A percentile compares a stretch with the other conserved stretches of the same genome.
phyloP scores from a whole-genome alignment of 176 grass and related monocot species.

The Thalia dealbata region DNA sequence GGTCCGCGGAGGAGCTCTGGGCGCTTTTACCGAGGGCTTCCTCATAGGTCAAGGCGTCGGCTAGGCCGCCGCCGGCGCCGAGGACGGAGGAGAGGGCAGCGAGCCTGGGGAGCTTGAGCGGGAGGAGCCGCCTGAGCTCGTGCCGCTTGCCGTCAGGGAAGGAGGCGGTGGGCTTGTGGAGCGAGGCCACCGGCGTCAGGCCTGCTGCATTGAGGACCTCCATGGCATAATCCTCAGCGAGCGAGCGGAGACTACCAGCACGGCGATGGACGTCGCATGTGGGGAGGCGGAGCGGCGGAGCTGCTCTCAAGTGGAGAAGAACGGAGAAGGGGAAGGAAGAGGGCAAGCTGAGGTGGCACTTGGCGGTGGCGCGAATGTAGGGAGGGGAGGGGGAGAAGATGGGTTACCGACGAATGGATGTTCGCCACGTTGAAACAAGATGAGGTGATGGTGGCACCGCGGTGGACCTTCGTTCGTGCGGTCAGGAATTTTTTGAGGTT shows the following conservation, averaged over 20 bases:
- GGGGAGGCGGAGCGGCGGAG: neutral
- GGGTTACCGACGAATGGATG: neutral
- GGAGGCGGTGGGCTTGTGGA: slow-evolving; percentile 4
- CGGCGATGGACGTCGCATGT: neutral
- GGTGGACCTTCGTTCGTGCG: neutral
- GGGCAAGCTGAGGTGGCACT: neutral
- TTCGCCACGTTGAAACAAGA: neutral
- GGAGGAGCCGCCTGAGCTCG: slow-evolving; percentile 21
- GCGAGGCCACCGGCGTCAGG: slow-evolving; percentile 22
- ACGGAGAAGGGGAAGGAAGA: neutral
- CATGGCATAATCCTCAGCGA: slow-evolving; percentile 33
- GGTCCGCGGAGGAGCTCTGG: slow-evolving; percentile 11
- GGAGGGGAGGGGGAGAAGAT: neutral
- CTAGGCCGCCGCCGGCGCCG: slow-evolving; percentile 31
- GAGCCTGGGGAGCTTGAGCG: slow-evolving; percentile 23
- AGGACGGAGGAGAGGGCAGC: slow-evolving; percentile 35
- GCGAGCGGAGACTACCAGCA: neutral
- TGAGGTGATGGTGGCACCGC: neutral
- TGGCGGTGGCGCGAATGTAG: neutral
- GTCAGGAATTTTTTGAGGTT: neutral
- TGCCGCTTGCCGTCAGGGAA: neutral
- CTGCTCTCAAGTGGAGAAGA: neutral
- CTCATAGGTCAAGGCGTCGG: slow-evolving; percentile 65
- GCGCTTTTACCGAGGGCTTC: slow-evolving; percentile 37
- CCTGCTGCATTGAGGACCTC: slow-evolving; percentile 34